A percentile compares a stretch with the other conserved stretches of the same genome.
phyloP scores from a whole-genome alignment of 345 rosid species.

The Turritis glabra region DNA sequence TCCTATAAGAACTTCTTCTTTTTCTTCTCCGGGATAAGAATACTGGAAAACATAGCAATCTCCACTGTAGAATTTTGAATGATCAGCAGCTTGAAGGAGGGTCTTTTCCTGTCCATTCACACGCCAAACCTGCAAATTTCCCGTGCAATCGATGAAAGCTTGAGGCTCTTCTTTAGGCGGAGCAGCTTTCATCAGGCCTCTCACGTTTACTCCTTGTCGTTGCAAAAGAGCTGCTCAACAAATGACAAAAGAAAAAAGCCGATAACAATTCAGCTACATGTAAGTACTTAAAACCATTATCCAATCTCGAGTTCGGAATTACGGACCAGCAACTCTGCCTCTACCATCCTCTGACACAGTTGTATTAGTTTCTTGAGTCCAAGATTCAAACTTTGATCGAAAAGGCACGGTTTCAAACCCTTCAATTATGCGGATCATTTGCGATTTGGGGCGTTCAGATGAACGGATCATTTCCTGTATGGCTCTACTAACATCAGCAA shows the following conservation, averaged over 20 bases:
- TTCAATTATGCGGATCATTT: slow-evolving; percentile 81
- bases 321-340: slow-evolving; percentile 97
- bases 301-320: not conserved
- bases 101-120: slow-evolving; percentile 75
- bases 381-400: slow-evolving; percentile 84
- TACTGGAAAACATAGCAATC: slow-evolving; percentile 95
- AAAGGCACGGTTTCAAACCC: slow-evolving; percentile 95
- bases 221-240: slow-evolving; percentile 66
- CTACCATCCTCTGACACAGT: slow-evolving; percentile 95
- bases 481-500: slow-evolving; percentile 33
- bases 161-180: slow-evolving; percentile 86
- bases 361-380: slow-evolving; percentile 74
- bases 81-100: slow-evolving; percentile 80
- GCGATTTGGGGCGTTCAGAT: slow-evolving; percentile 65
- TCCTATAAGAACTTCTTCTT: slow-evolving; percentile 85
- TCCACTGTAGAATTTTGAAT: slow-evolving; percentile 84
- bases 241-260: slow-evolving; percentile 4
- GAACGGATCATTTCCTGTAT: slow-evolving; percentile 69
- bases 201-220: slow-evolving; percentile 92
- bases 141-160: slow-evolving; percentile 86
- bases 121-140: slow-evolving; percentile 94
- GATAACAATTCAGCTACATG: not conserved
- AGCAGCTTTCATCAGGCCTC: slow-evolving; percentile 81
- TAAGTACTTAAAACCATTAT: slow-evolving; percentile 10
- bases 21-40: slow-evolving; percentile 92